These are phyloP conservation scores for Colletotrichum chlorophyti DNA, from an alignment of 2,329 filamentous ascomycete species.

Conservation along the genomic window DNA sequence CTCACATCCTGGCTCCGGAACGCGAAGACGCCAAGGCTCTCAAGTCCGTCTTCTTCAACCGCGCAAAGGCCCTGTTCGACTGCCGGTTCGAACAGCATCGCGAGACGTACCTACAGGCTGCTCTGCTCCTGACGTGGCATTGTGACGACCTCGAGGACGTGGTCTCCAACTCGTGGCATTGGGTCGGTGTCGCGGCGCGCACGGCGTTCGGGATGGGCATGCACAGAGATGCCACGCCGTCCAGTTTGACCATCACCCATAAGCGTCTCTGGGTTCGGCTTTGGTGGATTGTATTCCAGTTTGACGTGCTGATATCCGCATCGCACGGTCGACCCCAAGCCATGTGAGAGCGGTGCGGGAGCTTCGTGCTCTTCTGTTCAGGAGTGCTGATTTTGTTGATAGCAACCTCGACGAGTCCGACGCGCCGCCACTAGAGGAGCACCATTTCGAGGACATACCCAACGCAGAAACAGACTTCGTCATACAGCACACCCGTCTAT, in stretches of 20 bases:
- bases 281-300: constrained; percentile 50
- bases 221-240: constrained; percentile 45
- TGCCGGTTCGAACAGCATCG: constrained; percentile 59
- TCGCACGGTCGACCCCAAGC: constrained; percentile 58
- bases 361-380: not conserved
- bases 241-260: constrained; percentile 36
- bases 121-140: constrained; percentile 62
- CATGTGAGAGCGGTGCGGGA: constrained; percentile 39
- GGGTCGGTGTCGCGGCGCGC: constrained; percentile 59
- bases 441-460: constrained; percentile 50
- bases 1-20: constrained; percentile 52
- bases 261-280: constrained; percentile 45
- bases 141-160: constrained; percentile 62
- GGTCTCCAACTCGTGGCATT: constrained; percentile 57
- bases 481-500: constrained; percentile 56
- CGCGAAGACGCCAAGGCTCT: constrained; percentile 44
- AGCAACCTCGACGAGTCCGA: constrained; percentile 58
- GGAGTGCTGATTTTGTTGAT: not conserved
- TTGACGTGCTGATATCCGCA: constrained; percentile 43
- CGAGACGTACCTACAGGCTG: constrained; percentile 59
- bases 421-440: constrained; percentile 48
- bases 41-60: constrained; percentile 56
- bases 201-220: constrained; percentile 62
- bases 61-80: constrained; percentile 61
- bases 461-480: constrained; percentile 50